Conservation (phyloP, 2,329 filamentous ascomycete species). For the Fusarium sp. region DNA sequence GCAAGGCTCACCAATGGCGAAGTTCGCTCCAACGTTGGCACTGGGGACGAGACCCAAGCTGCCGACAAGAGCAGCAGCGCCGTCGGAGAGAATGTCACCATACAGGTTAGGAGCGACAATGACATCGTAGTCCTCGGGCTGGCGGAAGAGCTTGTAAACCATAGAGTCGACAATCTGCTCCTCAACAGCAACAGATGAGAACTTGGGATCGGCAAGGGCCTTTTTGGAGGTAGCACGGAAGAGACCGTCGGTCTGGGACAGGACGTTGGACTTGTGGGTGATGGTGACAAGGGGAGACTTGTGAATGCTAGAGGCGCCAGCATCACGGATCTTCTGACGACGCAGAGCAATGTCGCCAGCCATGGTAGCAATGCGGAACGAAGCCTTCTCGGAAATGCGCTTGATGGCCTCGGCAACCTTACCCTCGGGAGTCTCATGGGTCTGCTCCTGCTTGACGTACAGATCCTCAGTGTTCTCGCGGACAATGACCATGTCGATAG, state of each 20-base stretch:
- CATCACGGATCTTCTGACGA: constrained; percentile 80
- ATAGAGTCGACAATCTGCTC: constrained; percentile 99
- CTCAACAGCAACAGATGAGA: constrained; percentile 75
- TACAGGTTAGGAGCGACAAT: constrained; percentile 98
- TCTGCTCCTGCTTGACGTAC: constrained; percentile 96
- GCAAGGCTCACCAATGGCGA: constrained; percentile 97
- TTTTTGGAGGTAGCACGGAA: constrained; percentile 84
- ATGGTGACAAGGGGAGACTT: constrained; percentile 83
- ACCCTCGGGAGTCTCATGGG: constrained; percentile 76
- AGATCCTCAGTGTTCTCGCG: constrained; percentile 99
- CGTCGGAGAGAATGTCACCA: constrained; percentile 95
- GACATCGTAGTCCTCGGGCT: constrained; percentile 94
- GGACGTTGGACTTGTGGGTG: constrained; percentile 98
- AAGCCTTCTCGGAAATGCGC: constrained; percentile 89
- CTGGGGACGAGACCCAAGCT: constrained; percentile 91
- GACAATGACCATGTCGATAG: constrained; percentile 97
- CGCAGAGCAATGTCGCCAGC: constrained; percentile 93
- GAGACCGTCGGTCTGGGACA: constrained; percentile 94
- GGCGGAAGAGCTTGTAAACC: constrained; percentile 99
- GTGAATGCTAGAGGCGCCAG: constrained; percentile 68
- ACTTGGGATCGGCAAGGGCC: constrained; percentile 74
- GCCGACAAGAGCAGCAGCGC: constrained; percentile 91
- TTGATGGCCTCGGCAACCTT: constrained; percentile 98
- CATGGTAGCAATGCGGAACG: constrained; percentile 87
- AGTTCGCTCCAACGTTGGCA: constrained; percentile 92